Base-by-base conservation (phyloP, 192 early-diverging fungal species). In the Kickxella alabastrina region DNA sequence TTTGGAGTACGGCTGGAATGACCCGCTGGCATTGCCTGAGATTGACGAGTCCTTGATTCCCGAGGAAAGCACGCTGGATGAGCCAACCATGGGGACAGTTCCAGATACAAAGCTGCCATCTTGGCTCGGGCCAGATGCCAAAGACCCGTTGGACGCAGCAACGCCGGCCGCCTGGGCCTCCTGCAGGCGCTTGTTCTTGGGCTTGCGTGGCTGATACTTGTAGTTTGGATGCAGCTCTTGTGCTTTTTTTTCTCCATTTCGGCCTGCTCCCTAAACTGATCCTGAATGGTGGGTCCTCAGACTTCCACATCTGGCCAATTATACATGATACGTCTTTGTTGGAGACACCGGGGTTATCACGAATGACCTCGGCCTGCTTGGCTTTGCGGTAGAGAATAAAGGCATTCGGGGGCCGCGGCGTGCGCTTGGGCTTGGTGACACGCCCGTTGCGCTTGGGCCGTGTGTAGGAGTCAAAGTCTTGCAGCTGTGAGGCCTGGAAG, bases 321-420 rank as follows among this genome's bases (percentile, higher is more conserved):
- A 75, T 80, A 40, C 77, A 79, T 14, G 80, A 82, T 6, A 80
- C 74, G 35, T 75, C 72, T 58, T 75, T 78, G 62, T 80, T 79
- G 36, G 73, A 76, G 4, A 80, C 68, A 22, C 71, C 72, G 2
- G 75, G 76, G 43, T 78, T 70, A 22, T 66, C 68, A 42, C 63
- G 67, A 26, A 77, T 71, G 6, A 80, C 72, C 65, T 71, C 73
- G 1, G 77, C 67, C 51, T 78, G 72, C 64, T 76, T 75, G 23
- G 67, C 79, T 52, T 76, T 71, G 52, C 79, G 79, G 52, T 80
- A 80, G 10, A 80, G 59, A 25, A 80, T 78, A 49, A 80, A 80
- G 2, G 77, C 67, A 41, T 80, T 80, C 42, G 69, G 62, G 24
- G 79, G 79, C 18, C 79, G 63, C 2, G 74, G 74, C 17, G 74